Conservation (phyloP, 164 flowering plant species). For the Aristolochia fimbriata region DNA sequence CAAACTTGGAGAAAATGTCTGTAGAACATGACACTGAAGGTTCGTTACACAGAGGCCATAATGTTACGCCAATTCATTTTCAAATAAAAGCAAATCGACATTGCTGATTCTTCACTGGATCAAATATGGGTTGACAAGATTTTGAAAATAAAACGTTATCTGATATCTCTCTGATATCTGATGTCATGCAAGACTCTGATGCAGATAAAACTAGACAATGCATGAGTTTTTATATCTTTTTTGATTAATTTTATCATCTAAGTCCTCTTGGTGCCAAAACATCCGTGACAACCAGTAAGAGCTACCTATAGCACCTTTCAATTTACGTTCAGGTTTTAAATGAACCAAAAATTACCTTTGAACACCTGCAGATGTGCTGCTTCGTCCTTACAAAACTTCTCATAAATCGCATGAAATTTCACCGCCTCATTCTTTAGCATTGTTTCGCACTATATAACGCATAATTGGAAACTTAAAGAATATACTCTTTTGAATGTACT, state of each 20-base stretch:
- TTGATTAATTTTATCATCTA: too few species aligned
- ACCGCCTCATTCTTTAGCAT: constrained; percentile 59
- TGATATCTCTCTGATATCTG: too few species aligned
- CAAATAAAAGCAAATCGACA: not conserved
- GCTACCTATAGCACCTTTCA: too few species aligned
- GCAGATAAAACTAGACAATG: too few species aligned
- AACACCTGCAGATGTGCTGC: constrained; percentile 51
- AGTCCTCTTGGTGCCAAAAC: too few species aligned
- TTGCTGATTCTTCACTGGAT: too few species aligned
- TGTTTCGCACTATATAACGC: constrained; percentile 50
- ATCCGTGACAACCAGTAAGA: too few species aligned
- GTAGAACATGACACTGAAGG: constrained; percentile 12
- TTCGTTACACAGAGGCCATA: not conserved
- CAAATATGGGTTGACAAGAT: too few species aligned
- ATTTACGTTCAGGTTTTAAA: not conserved
- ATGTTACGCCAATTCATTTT: not conserved
- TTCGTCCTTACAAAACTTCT: constrained; percentile 70
- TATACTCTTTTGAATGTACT: not conserved
- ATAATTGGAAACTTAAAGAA: not conserved
- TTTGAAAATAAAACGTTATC: too few species aligned
- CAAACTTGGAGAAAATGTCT: constrained; percentile 70
- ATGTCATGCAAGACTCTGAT: too few species aligned
- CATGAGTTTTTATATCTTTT: too few species aligned
- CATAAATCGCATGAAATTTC: constrained; percentile 60
- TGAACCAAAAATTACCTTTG: constrained; percentile 32